Percentiles rank a stretch among this genome's conserved stretches.
Evolutionary conservation across 2,329 filamentous ascomycete genomes (phyloP).

Genomic region (Colletotrichum liriopes): DNA sequence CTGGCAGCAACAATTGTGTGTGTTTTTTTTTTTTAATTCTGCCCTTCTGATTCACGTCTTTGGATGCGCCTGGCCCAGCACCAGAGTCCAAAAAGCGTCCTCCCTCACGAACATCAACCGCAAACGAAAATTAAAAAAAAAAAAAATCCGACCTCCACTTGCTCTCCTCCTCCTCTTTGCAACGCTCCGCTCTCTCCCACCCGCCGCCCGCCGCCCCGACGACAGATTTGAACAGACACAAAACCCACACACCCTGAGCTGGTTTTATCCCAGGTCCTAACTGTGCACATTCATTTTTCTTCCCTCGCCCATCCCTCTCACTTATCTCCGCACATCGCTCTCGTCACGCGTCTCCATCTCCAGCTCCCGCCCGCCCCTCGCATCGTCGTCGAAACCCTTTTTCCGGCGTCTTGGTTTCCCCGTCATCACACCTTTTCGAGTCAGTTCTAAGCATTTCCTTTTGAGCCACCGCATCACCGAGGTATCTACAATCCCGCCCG

Average conservation of each 20-base stretch:
- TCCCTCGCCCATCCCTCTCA: constrained; percentile 34
- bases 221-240: constrained; percentile 37
- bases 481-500: constrained; percentile 28
- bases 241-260: constrained; percentile 35
- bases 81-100: constrained; percentile 16
- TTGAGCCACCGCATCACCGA: constrained; percentile 27
- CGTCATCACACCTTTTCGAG: constrained; percentile 35
- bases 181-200: constrained; percentile 28
- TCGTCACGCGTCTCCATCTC: constrained; percentile 40
- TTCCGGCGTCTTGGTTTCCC: constrained; percentile 20
- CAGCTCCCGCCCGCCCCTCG: constrained; percentile 35
- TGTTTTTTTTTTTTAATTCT: constrained; percentile 31
- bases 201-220: constrained; percentile 19
- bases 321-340: constrained; percentile 39
- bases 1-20: constrained; percentile 27
- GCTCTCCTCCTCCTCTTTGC: constrained; percentile 17
- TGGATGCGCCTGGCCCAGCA: constrained; percentile 24
- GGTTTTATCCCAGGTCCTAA: constrained; percentile 40
- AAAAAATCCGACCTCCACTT: constrained; percentile 31
- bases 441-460: constrained; percentile 35
- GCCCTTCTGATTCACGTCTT: constrained; percentile 18
- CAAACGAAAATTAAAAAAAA: constrained; percentile 30
- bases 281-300: constrained; percentile 41
- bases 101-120: constrained; percentile 31
- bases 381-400: constrained; percentile 42